phyloP scores from a whole-genome alignment of 495 filamentous ascomycete species.

The Hypoxylon intermedium region DNA sequence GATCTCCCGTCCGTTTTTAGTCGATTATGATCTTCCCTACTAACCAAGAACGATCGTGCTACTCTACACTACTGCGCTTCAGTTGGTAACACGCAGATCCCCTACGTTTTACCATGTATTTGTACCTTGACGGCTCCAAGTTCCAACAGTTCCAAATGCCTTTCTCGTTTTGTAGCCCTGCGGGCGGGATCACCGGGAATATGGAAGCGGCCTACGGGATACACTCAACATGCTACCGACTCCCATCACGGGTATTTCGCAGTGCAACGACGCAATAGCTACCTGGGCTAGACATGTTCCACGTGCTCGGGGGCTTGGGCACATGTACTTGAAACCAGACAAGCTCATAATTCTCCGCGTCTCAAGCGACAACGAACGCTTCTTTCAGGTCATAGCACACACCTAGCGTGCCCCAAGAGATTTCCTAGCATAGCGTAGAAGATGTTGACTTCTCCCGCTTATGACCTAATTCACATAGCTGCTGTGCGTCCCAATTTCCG shows the following conservation, averaged over 20 bases:
- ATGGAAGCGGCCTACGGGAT: slow-evolving; percentile 1
- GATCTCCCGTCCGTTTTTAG: slow-evolving; percentile 8
- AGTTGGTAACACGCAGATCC: slow-evolving; percentile 24
- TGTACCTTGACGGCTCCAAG: slow-evolving; percentile 9
- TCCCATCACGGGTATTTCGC: slow-evolving; percentile 25
- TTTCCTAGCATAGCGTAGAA: not conserved
- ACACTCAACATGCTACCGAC: not conserved
- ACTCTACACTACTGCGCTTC: slow-evolving; percentile 7
- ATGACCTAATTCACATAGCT: slow-evolving; percentile 6
- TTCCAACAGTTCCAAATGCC: slow-evolving; percentile 2
- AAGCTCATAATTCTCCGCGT: slow-evolving; percentile 26
- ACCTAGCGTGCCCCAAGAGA: not conserved
- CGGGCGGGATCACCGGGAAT: slow-evolving; percentile 9
- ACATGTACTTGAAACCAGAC: slow-evolving; percentile 30
- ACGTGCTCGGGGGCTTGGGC: slow-evolving; percentile 30
- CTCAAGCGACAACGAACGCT: not conserved
- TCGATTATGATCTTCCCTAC: not conserved
- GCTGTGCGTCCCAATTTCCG: slow-evolving; percentile 5
- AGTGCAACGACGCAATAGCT: slow-evolving; percentile 28
- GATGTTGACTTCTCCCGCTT: not conserved
- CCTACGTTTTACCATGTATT: slow-evolving; percentile 8
- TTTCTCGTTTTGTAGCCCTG: slow-evolving; percentile 3
- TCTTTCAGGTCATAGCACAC: not conserved
- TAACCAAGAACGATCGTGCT: slow-evolving; percentile 21
- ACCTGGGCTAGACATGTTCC: slow-evolving; percentile 23